Conservation (phyloP, 495 filamentous ascomycete genomes). For the Penicillium robsamsonii region DNA sequence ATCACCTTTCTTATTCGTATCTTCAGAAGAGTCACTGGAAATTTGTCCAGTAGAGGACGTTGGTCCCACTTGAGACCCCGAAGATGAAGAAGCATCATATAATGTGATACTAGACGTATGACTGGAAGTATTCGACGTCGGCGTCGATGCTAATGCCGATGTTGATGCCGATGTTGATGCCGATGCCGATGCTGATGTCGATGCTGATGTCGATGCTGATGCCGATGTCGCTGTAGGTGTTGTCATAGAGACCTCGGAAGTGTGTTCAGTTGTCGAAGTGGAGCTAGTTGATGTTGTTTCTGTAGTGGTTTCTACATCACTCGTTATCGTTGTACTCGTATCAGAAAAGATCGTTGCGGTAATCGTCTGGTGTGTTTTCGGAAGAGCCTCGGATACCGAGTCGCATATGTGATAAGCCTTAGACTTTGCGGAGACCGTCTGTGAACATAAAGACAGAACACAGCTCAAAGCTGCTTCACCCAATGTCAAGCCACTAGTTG, state of each 20-base stretch:
- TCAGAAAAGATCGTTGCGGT: slow-evolving; percentile 54
- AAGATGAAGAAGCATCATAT: slow-evolving; percentile 4
- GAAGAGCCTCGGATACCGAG: slow-evolving; percentile 48
- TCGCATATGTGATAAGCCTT: slow-evolving; percentile 60
- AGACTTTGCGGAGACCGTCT: slow-evolving; percentile 21
- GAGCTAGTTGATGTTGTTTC: slow-evolving; percentile 9
- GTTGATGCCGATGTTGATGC: slow-evolving; percentile 5
- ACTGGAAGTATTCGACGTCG: slow-evolving; percentile 8
- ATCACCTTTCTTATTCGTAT: slow-evolving; percentile 7
- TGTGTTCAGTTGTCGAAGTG: slow-evolving; percentile 2
- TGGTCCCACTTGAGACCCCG: neutral
- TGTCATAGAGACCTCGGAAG: neutral
- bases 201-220: neutral
- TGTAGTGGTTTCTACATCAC: slow-evolving; percentile 9
- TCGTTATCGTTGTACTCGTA: slow-evolving; percentile 26
- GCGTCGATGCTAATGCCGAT: slow-evolving; percentile 2
- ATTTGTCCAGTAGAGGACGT: neutral
- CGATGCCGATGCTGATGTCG: neutral
- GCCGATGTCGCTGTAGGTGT: slow-evolving; percentile 7
- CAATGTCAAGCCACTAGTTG: slow-evolving; percentile 62
- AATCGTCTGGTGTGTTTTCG: slow-evolving; percentile 59
- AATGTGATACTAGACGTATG: neutral
- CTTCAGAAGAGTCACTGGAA: slow-evolving; percentile 2
- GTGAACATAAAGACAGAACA: slow-evolving; percentile 46
- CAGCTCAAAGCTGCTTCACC: slow-evolving; percentile 68